Percentiles rank a stretch among this genome's conserved stretches.
Evolutionary conservation across 345 rosid genomes (phyloP).

Genomic region (Dipteronia sinensis): DNA sequence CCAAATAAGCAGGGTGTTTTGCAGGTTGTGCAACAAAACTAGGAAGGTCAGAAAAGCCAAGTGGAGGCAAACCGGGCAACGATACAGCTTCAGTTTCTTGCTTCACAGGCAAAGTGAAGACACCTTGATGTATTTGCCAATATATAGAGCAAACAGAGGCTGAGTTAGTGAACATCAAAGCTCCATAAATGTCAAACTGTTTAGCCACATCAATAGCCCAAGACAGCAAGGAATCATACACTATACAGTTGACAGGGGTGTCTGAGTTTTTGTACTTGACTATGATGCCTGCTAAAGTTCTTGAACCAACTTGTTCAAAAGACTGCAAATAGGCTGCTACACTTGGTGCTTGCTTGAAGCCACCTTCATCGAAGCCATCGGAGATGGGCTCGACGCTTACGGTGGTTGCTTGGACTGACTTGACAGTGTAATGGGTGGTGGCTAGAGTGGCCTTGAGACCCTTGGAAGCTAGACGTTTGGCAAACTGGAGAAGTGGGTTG

Average conservation of each 20-base stretch:
- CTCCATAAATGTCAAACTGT: slow-evolving; percentile 34
- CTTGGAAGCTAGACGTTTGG: slow-evolving; percentile 43
- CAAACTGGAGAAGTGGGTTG: slow-evolving; percentile 46
- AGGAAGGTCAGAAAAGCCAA: slow-evolving; percentile 38
- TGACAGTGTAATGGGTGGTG: slow-evolving; percentile 38
- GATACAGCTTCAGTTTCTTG: slow-evolving; percentile 23
- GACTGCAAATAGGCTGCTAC: slow-evolving; percentile 37
- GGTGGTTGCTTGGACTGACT: slow-evolving; percentile 21
- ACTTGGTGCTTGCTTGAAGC: slow-evolving; percentile 36
- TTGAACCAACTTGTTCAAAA: slow-evolving; percentile 43
- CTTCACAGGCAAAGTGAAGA: slow-evolving; percentile 31
- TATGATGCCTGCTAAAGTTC: slow-evolving; percentile 43
- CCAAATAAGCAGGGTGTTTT: slow-evolving; percentile 39
- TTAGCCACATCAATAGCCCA: slow-evolving; percentile 58
- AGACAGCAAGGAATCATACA: slow-evolving; percentile 48
- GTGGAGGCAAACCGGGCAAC: slow-evolving; percentile 48
- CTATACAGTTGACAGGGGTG: slow-evolving; percentile 38
- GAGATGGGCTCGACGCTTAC: slow-evolving; percentile 39
- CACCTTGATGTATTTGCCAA: slow-evolving; percentile 34
- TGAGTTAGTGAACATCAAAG: slow-evolving; percentile 45
- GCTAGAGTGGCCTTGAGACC: slow-evolving; percentile 39
- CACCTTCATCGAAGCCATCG: slow-evolving; percentile 45
- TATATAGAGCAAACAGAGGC: slow-evolving; percentile 49
- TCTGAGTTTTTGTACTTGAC: slow-evolving; percentile 30
- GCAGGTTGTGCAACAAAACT: slow-evolving; percentile 38